Evolutionary conservation across 2,329 filamentous ascomycete species (phyloP).

Genomic region (Fusarium sp.): DNA sequence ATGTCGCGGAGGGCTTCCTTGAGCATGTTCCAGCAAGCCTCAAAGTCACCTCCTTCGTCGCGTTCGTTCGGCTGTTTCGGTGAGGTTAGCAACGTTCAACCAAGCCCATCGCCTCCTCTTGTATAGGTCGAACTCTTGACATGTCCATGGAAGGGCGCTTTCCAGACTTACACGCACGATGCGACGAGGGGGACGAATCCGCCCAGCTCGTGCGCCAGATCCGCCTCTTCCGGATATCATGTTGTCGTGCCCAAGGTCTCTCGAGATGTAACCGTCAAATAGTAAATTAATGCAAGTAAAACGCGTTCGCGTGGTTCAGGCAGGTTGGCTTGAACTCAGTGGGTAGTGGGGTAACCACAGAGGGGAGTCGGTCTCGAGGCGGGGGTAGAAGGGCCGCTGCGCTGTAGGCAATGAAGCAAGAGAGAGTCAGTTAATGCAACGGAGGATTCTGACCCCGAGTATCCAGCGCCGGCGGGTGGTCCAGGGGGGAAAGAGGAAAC

Average conservation of each 20-base stretch:
- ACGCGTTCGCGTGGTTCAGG: conserved; percentile 6
- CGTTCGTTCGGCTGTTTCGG: conserved; percentile 46
- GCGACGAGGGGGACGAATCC: conserved; percentile 55
- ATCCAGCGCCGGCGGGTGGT: conserved; percentile 22
- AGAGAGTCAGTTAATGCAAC: not conserved
- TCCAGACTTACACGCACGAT: conserved; percentile 52
- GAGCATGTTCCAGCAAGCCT: conserved; percentile 82
- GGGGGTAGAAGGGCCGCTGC: conserved; percentile 14
- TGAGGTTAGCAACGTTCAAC: conserved; percentile 36
- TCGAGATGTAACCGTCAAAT: not conserved
- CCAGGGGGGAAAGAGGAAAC: conserved; percentile 24
- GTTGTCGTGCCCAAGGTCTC: conserved; percentile 1
- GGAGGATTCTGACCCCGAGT: conserved; percentile 21
- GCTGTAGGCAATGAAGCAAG: not conserved
- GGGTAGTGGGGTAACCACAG: conserved; percentile 34
- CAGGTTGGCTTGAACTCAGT: conserved; percentile 4
- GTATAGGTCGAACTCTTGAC: not conserved
- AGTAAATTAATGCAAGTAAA: not conserved
- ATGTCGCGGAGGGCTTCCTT: conserved; percentile 83
- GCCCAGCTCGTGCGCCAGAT: conserved; percentile 50
- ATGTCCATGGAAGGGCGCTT: not conserved
- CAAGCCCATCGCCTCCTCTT: not conserved
- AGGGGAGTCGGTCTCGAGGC: conserved; percentile 20
- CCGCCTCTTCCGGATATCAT: conserved; percentile 62
- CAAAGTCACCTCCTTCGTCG: conserved; percentile 76